Base-by-base conservation (phyloP, 192 early-diverging fungal genomes). In the Entophlyctis helioformis region DNA sequence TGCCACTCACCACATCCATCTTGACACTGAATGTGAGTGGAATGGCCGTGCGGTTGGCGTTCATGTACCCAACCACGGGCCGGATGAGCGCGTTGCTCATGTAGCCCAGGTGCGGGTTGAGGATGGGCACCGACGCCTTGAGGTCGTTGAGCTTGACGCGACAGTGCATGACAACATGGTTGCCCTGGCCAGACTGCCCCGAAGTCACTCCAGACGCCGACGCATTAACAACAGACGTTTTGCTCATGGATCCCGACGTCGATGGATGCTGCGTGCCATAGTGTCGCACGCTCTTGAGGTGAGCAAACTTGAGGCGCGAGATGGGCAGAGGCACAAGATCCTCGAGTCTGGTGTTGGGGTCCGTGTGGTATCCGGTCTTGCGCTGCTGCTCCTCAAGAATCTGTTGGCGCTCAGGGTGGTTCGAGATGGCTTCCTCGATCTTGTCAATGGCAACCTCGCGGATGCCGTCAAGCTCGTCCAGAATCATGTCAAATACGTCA, bases 11-110 rank as follows among this genome's bases (percentile, higher is more conserved):
- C 24, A 83, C 38, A 39, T 81, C 72, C 63, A 90, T 72, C 31
- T 79, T 78, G 12, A 88, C 72, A 28, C 79, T 79, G 58, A 85
- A 86, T 23, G 78, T 74, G 56, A 98, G 76, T 2, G 86, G 78
- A 21, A 90, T 83, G 31, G 81, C 74, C 16, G 83, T 89, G n/a
- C 83, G 77, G 51, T 91, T 84, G 2, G 85, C 77, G 56, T 96
- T 96, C 76, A 98, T 85, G 50, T 85, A 98, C 12, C 79, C 95
- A 0, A 96, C 89, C 33, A 96, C 72, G 1, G 95, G 92, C 3
- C 95, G 78, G 20, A 96, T 82, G 47, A 93, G 65, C 18, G 91
- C 89, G 18, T 78, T 78, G 46, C 67, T 84, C 39, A 94, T 54
- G 39, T 91, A 90, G 4, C 75, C 71, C 23, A 90, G 58, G 35